Base-by-base conservation (phyloP, 2,329 filamentous ascomycete genomes). In the Neonectria punicea region DNA sequence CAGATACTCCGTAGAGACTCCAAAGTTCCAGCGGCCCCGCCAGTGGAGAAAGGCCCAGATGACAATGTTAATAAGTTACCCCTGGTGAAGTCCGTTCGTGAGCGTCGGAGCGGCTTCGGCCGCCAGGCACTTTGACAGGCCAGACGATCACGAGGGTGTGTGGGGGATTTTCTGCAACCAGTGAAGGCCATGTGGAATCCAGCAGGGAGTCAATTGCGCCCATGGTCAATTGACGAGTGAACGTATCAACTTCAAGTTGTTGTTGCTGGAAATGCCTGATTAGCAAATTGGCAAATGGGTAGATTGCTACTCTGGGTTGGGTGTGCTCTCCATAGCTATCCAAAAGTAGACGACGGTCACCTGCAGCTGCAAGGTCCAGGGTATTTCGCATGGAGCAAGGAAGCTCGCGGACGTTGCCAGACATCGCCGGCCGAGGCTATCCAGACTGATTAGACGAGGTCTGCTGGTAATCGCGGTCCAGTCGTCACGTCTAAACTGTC, bases 101-200 rank as follows among this genome's bases (percentile, higher is more conserved):
- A 51, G 53, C 53, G n/a, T n/a, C 39, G 39, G n/a, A 20, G 39
- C 39, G 58, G 58, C 34, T 58, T 54, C 47, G 56, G 57, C 57
- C 49, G 57, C 46, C 49, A 36, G n/a, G 39, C 36, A 47, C 39
- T 20, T 44, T 59, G 56, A 55, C 55, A 43, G 44, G 28, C 34
- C 61, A 55, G 36, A 18, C 34, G 56, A 56, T 59, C 56, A 50
- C 57, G 39, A 55, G 30, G 47, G 49, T 64, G 56, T 64, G 61
- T 56, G 55, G 61, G 50, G 36, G 41, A 53, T 56, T 50, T 64
- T 44, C 56, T 56, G 61, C 56, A 55, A 44, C 34, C 36, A 20
- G n/a, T n/a, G 39, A 4, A 28, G 39, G 30, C 61, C 51, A 60
- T 59, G 56, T 63, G 61, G 49, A 20, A 57, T 53, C 43, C 8